These are phyloP conservation scores for Xylaria sp. DNA, from an alignment of 2,329 filamentous ascomycete species.

Conservation along the genomic window DNA sequence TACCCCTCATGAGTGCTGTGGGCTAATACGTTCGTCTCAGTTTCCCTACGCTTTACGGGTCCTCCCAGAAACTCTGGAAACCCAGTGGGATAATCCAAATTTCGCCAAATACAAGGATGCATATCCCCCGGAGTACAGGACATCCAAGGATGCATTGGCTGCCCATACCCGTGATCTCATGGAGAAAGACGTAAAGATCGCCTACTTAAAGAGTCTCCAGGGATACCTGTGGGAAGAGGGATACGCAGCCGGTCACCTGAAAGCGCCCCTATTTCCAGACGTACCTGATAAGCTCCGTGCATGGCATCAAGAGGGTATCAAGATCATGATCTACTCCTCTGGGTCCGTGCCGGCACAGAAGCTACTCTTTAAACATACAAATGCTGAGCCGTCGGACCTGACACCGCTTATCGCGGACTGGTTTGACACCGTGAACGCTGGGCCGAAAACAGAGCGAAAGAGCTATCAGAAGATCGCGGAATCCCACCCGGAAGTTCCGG, in stretches of 20 bases:
- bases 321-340: constrained; percentile 80
- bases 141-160: constrained; percentile 63
- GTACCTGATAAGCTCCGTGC: constrained; percentile 66
- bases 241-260: constrained; percentile 71
- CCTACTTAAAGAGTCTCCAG: constrained; percentile 80
- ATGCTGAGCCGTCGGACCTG: constrained; percentile 64
- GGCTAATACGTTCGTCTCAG: constrained; percentile 49
- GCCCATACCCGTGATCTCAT: constrained; percentile 75
- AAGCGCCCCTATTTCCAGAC: constrained; percentile 76
- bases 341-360: constrained; percentile 83
- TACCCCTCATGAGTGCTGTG: not conserved
- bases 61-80: constrained; percentile 66
- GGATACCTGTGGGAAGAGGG: constrained; percentile 79
- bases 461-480: constrained; percentile 72
- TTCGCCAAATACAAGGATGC: constrained; percentile 73
- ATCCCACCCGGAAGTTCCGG: constrained; percentile 51
- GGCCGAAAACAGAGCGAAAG: constrained; percentile 68
- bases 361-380: constrained; percentile 74
- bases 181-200: constrained; percentile 72
- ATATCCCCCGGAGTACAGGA: constrained; percentile 70
- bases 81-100: constrained; percentile 68
- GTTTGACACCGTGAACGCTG: constrained; percentile 84
- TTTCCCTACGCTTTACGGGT: constrained; percentile 77
- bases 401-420: constrained; percentile 65
- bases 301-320: constrained; percentile 62